phyloP scores from a whole-genome alignment of 176 grass and related monocot genomes.

The Oryza meridionalis region DNA sequence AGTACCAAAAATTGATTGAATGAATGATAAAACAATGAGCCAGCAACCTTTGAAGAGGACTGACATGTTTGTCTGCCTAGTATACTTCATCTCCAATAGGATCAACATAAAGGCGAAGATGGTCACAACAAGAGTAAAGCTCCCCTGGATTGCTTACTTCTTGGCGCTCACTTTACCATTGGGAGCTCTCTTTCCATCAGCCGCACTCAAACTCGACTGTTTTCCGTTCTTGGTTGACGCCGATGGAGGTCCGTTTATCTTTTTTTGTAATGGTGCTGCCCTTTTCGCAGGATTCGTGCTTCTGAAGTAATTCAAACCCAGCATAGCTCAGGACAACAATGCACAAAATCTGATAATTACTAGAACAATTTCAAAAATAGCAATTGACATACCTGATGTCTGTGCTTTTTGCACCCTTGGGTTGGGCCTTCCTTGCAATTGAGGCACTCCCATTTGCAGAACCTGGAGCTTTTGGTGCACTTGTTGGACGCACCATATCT shows the following conservation, averaged over 20 bases:
- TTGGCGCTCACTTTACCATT: slow-evolving; percentile 46
- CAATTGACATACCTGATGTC: slow-evolving; percentile 47
- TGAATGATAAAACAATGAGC: slow-evolving; percentile 25
- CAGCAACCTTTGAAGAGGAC: background rate
- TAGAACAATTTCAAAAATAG: background rate
- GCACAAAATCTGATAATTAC: background rate
- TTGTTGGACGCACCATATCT: slow-evolving; percentile 50
- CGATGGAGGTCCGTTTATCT: slow-evolving; percentile 24
- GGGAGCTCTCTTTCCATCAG: slow-evolving; percentile 42
- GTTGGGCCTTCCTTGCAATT: slow-evolving; percentile 45
- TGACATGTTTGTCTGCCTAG: slow-evolving; percentile 36
- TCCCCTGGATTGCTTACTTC: slow-evolving; percentile 40
- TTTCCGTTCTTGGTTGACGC: slow-evolving; percentile 32
- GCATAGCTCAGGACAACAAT: slow-evolving; percentile 2
- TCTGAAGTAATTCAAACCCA: slow-evolving; percentile 39
- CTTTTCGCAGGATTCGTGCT: slow-evolving; percentile 26
- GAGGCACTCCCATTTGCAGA: slow-evolving; percentile 33
- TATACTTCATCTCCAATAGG: background rate
- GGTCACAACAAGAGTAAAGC: slow-evolving; percentile 15
- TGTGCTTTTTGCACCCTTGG: slow-evolving; percentile 44
- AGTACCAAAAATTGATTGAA: slow-evolving; percentile 7
- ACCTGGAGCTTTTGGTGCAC: slow-evolving; percentile 46
- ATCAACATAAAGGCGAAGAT: background rate
- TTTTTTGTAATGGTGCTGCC: slow-evolving; percentile 46
- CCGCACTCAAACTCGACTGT: background rate